These are phyloP conservation scores for Phytophthora pisi DNA, from an alignment of 352 stramenopile genomes.

Conservation along the genomic window DNA sequence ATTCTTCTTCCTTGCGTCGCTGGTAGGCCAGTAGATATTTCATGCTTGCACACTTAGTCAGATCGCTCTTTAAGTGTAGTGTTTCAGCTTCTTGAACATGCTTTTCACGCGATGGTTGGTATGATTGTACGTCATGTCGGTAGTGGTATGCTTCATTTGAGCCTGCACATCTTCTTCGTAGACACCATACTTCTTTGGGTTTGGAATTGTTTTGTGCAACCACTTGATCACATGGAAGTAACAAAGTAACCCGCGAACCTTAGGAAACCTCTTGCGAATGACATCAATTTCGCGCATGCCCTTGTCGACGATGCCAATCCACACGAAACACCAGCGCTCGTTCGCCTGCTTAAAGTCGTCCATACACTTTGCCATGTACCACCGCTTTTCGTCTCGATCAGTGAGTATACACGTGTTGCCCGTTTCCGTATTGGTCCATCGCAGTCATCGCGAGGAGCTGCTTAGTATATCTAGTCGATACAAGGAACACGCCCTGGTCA, in stretches of 20 bases:
- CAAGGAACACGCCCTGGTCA: slow-evolving; percentile 1
- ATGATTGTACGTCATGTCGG: slow-evolving; percentile 22
- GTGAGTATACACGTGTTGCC: slow-evolving; percentile 12
- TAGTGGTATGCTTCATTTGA: slow-evolving; percentile 2
- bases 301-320: slow-evolving; percentile 13
- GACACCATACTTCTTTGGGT: background rate
- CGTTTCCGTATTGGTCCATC: slow-evolving; percentile 11
- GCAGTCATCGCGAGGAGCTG: slow-evolving; percentile 6
- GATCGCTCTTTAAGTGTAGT: no score
- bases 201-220: slow-evolving; percentile 11
- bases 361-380: slow-evolving; percentile 9
- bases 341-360: slow-evolving; percentile 17
- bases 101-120: slow-evolving; percentile 18
- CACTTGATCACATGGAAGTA: slow-evolving; percentile 23
- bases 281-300: slow-evolving; percentile 11
- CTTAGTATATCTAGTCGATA: slow-evolving; percentile 14
- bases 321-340: slow-evolving; percentile 15
- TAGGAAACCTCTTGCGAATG: background rate
- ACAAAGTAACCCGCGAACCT: slow-evolving; percentile 1
- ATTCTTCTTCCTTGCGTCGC: no score
- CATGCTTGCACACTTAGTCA: no score
- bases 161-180: slow-evolving; percentile 6
- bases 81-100: slow-evolving; percentile 19
- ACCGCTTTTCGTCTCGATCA: slow-evolving; percentile 9
- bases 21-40: no score